Base-by-base conservation (phyloP, 768 basidiomycete genomes). In the Hericium erinaceus region DNA sequence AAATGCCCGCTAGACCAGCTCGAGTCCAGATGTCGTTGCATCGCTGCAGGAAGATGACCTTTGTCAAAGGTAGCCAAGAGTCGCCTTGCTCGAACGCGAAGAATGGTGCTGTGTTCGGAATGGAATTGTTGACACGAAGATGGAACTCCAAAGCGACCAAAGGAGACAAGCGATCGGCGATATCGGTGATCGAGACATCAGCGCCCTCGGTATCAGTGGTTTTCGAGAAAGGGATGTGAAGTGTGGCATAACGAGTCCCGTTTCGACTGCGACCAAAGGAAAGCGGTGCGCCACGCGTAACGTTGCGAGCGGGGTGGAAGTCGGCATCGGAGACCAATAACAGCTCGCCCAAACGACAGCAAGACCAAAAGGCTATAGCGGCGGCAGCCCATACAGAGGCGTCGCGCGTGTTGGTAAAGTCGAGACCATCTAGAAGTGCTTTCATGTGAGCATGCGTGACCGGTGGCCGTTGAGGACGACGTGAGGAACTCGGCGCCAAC, bases 381-480 rank as follows among this genome's bases (percentile, higher is more conserved):
- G 75, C 73, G 2, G 67, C 41, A 0, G 75, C 75, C 66, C 67
- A 75, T 8, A 74, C 44, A 0, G 74, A 72, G 3, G 71, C 69
- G 48, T 75, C 68, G 10, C 67, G 63, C 0, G 73, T 58, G 24
- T 64, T 50, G 0, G 59, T n/a, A n/a, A n/a, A n/a, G n/a, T n/a
- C 22, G 0, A 78, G 64, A 10, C 20, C 12, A 0, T 46, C 9
- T 0, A 26, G 44, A 0, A 77, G 66, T 0, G 60, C 56, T 9
- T 38, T 41, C 3, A 78, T 59, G 44, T 75, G 73, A 0, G 71
- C 64, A 0, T 70, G 18, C 0, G 76, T 72, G 7, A 76, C 72
- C 0, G 74, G 77, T 0, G 68, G 59, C 0, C 71, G 16, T 11
- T 24, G 50, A 6, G 50, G 64, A 7, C 61, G 66, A 0, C 67